Percentiles rank a stretch among this genome's conserved stretches.
phyloP scores from a whole-genome alignment of 1,284 basidiomycete species.

The Ceratobasidium sp. region DNA sequence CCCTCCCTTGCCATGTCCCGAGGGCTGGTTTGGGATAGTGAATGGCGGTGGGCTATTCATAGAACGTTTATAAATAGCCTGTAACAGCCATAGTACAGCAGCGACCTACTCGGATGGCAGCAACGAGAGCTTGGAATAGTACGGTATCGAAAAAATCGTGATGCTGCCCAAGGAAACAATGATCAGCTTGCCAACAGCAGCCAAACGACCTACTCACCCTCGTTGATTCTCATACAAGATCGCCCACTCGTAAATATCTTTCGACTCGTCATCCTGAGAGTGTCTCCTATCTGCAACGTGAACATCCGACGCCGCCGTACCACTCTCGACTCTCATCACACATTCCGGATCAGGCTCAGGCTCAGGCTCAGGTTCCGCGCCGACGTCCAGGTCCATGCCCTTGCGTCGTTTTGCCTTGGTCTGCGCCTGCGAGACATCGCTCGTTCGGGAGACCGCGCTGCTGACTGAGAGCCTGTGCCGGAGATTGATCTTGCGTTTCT shows the following conservation, averaged over 20 bases:
- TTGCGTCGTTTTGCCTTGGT: not conserved
- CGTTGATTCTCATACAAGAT: slow-evolving; percentile 81
- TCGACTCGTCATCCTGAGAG: slow-evolving; percentile 39
- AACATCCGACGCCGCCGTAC: not conserved
- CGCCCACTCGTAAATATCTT: slow-evolving; percentile 72
- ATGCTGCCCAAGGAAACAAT: slow-evolving; percentile 57
- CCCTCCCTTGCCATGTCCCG: slow-evolving; percentile 45
- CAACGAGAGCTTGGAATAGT: slow-evolving; percentile 75
- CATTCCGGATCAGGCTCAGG: slow-evolving; percentile 29
- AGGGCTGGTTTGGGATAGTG: slow-evolving; percentile 65
- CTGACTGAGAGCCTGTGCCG: slow-evolving; percentile 20
- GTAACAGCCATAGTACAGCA: not conserved
- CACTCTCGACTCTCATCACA: slow-evolving; percentile 24
- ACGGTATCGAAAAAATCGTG: slow-evolving; percentile 75
- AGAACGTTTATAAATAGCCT: slow-evolving; percentile 16
- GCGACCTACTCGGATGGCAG: slow-evolving; percentile 65
- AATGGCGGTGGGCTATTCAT: slow-evolving; percentile 68
- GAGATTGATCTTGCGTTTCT: slow-evolving; percentile 12
- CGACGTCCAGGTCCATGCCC: slow-evolving; percentile 16
- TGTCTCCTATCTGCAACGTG: slow-evolving; percentile 30
- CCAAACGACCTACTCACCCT: slow-evolving; percentile 62
- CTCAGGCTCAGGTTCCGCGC: slow-evolving; percentile 4
- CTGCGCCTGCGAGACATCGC: slow-evolving; percentile 7
- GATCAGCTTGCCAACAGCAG: slow-evolving; percentile 10
- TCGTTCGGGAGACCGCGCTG: slow-evolving; percentile 6